Evolutionary conservation across 306 rosid species (phyloP).

Genomic region (Prunus persica): Prunus_persica_NCBIv2 NC_034011.1:19421001-19421500

Average conservation of each 20-base stretch:
- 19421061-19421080: conserved; percentile 4
- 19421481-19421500: not conserved
- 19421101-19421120: not conserved
- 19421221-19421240: not conserved
- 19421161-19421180: not conserved
- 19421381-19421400: not conserved
- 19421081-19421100: conserved; percentile 6
- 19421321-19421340: not conserved
- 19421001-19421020: no score
- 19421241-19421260: not conserved
- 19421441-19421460: conserved; percentile 2
- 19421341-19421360: not conserved
- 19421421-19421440: conserved; percentile 3
- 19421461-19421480: conserved; percentile 3
- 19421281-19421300: not conserved
- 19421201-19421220: not conserved
- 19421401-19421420: conserved; percentile 1
- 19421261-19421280: not conserved
- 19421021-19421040: not conserved
- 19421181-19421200: not conserved
- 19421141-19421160: not conserved
- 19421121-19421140: not conserved
- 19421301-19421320: not conserved
- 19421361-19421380: not conserved
- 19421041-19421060: not conserved